These are phyloP conservation scores for Glarea lozoyensis DNA, from an alignment of 495 filamentous ascomycete species.

Conservation along the genomic window DNA sequence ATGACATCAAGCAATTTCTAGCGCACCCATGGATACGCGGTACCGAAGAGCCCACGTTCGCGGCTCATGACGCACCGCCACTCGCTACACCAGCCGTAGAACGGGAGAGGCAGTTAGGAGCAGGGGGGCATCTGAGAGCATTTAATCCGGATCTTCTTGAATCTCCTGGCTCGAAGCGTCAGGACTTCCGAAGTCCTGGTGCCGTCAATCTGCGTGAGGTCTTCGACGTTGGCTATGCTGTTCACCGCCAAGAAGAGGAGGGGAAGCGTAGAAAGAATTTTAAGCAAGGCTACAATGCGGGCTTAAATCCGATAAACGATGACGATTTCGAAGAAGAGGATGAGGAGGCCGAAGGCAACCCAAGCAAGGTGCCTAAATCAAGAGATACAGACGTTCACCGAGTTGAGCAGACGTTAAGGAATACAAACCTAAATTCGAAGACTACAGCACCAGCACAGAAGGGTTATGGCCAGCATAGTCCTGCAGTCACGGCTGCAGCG, in stretches of 20 bases:
- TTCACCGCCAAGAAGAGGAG: conserved; percentile 95
- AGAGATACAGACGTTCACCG: conserved; percentile 56
- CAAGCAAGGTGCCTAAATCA: conserved; percentile 61
- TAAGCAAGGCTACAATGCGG: conserved; percentile 53
- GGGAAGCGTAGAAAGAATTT: conserved; percentile 80
- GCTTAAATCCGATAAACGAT: conserved; percentile 55
- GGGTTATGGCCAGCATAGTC: conserved; percentile 77
- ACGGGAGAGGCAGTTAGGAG: conserved; percentile 39
- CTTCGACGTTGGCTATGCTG: conserved; percentile 94
- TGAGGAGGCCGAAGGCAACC: conserved; percentile 42
- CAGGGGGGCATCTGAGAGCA: conserved; percentile 33
- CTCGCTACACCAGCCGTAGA: conserved; percentile 55
- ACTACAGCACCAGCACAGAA: conserved; percentile 41
- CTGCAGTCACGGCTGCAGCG: conserved; percentile 70
- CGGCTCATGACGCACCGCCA: conserved; percentile 70
- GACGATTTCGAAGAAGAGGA: conserved; percentile 50
- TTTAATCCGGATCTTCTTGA: conserved; percentile 49
- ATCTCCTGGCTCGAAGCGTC: conserved; percentile 51
- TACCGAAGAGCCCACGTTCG: conserved; percentile 62
- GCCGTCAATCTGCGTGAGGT: conserved; percentile 93
- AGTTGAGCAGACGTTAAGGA: conserved; percentile 80
- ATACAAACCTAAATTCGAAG: conserved; percentile 64
- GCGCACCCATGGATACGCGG: conserved; percentile 84
- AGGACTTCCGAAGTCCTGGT: conserved; percentile 94
- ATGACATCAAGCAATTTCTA: conserved; percentile 81